These are phyloP conservation scores for Fusarium sp. DNA, from an alignment of 2,329 filamentous ascomycete genomes.

Conservation along the genomic window DNA sequence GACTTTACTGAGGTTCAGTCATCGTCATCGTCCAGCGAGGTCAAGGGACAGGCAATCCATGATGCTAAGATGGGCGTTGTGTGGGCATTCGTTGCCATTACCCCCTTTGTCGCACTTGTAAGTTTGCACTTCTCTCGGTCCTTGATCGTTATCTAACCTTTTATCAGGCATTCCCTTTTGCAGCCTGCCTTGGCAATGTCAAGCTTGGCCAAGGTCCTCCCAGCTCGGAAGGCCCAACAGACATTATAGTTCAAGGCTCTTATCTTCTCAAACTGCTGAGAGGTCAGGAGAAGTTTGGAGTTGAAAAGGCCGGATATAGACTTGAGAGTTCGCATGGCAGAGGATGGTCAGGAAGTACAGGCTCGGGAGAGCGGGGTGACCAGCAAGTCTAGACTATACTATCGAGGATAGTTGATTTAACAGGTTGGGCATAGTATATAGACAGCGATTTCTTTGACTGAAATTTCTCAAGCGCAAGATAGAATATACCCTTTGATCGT, in stretches of 20 bases:
- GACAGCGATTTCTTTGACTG: background rate
- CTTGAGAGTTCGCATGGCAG: slow-evolving; percentile 28
- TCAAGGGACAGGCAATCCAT: slow-evolving; percentile 34
- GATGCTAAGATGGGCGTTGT: slow-evolving; percentile 65
- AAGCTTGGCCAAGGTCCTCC: slow-evolving; percentile 44
- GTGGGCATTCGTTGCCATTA: slow-evolving; percentile 72
- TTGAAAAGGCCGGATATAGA: slow-evolving; percentile 29
- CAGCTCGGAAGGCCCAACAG: slow-evolving; percentile 42
- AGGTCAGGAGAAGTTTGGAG: slow-evolving; percentile 19
- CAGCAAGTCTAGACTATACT: slow-evolving; percentile 6
- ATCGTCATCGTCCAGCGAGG: slow-evolving; percentile 7
- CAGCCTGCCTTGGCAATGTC: slow-evolving; percentile 49
- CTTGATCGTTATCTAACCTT: slow-evolving; percentile 9
- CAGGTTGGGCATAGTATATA: background rate
- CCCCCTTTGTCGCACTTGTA: slow-evolving; percentile 66
- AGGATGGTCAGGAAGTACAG: slow-evolving; percentile 9
- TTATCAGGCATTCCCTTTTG: slow-evolving; percentile 41
- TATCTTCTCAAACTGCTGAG: slow-evolving; percentile 46
- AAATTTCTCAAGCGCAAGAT: background rate
- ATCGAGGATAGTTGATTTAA: background rate
- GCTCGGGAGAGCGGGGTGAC: slow-evolving; percentile 3
- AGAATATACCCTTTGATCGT: slow-evolving; percentile 18
- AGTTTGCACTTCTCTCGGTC: slow-evolving; percentile 11
- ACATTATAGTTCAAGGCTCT: slow-evolving; percentile 45
- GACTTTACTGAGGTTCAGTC: slow-evolving; percentile 43